These are phyloP conservation scores for Globisporangium orthogonon DNA, from an alignment of 352 stramenopile species.

Conservation along the genomic window DNA sequence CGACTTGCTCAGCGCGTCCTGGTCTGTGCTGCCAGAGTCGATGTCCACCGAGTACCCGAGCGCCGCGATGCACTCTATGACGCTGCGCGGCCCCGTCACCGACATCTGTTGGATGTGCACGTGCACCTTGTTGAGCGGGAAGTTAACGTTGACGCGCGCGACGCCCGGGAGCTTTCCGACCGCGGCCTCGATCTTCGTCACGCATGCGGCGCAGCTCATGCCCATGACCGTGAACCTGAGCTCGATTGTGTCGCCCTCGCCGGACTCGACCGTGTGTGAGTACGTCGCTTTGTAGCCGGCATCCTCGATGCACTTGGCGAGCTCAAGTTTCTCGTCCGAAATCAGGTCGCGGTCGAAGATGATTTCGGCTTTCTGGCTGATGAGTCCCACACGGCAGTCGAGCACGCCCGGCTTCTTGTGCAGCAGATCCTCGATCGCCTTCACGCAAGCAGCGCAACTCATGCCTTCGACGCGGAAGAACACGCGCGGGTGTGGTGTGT, in stretches of 20 bases:
- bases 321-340: constrained; percentile 31
- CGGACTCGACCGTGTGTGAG: constrained; percentile 67
- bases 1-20: constrained; percentile 56
- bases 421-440: constrained; percentile 80
- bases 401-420: constrained; percentile 54
- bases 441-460: constrained; percentile 84
- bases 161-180: constrained; percentile 68
- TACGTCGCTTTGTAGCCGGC: constrained; percentile 77
- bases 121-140: constrained; percentile 57
- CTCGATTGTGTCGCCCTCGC: constrained; percentile 72
- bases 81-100: constrained; percentile 57
- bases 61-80: constrained; percentile 62
- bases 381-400: constrained; percentile 75
- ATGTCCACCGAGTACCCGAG: constrained; percentile 63
- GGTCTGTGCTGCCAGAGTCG: constrained; percentile 41
- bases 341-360: constrained; percentile 74
- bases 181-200: constrained; percentile 58
- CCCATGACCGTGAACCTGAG: constrained; percentile 72
- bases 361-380: constrained; percentile 83
- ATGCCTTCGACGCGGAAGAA: constrained; percentile 84
- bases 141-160: constrained; percentile 57
- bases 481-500: constrained; percentile 47
- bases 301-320: constrained; percentile 61
- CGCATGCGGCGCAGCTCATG: constrained; percentile 57
- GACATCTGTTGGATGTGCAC: constrained; percentile 80